Evolutionary conservation across 1,284 basidiomycete genomes (phyloP).

Genomic region (Ustanciosporium gigantosporum): DNA sequence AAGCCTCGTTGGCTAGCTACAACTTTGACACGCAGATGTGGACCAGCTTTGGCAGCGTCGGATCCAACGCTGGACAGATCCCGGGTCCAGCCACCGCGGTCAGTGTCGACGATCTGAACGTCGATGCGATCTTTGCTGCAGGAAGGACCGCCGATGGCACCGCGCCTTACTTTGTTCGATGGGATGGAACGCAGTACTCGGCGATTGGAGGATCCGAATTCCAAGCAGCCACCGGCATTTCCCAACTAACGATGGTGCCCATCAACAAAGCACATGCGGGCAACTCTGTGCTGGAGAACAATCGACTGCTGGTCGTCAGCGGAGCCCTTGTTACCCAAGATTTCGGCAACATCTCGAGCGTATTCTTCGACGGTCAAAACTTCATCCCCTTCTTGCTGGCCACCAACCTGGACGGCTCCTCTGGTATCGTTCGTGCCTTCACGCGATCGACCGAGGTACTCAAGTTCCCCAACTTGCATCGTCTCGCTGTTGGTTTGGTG

Average conservation of each 20-base stretch:
- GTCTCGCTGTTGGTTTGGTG: constrained; percentile 81
- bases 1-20: constrained; percentile 74
- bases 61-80: constrained; percentile 67
- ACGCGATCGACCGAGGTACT: constrained; percentile 67
- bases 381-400: constrained; percentile 84
- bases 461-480: constrained; percentile 51
- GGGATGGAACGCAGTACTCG: constrained; percentile 44
- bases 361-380: constrained; percentile 80
- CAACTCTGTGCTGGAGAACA: constrained; percentile 75
- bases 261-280: constrained; percentile 70
- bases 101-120: constrained; percentile 79
- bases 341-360: constrained; percentile 71
- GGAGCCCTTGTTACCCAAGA: constrained; percentile 71
- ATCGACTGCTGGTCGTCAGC: constrained; percentile 88
- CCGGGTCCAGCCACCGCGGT: constrained; percentile 89
- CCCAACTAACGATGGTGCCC: constrained; percentile 87
- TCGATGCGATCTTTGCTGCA: constrained; percentile 83
- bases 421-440: constrained; percentile 76
- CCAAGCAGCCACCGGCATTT: constrained; percentile 70
- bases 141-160: constrained; percentile 65
- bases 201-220: constrained; percentile 33
- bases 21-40: constrained; percentile 69
- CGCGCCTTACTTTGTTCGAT: constrained; percentile 43
- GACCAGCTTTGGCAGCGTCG: constrained; percentile 72
- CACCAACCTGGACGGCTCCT: constrained; percentile 69